phyloP scores from a whole-genome alignment of 768 basidiomycete genomes.

The Rhodotorula babjevae region DNA sequence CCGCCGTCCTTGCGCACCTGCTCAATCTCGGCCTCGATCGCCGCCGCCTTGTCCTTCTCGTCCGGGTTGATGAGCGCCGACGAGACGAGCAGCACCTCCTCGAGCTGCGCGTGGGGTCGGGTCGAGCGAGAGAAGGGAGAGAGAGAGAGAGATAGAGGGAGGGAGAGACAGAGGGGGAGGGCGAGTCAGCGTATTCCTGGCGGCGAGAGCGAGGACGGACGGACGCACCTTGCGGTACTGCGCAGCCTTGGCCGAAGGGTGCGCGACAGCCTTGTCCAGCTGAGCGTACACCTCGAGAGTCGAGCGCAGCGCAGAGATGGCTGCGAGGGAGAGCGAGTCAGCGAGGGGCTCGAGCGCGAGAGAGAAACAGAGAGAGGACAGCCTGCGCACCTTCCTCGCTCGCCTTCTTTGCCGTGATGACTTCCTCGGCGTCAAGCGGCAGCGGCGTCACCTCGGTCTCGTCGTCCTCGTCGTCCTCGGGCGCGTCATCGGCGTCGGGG shows the following conservation, averaged over 20 bases:
- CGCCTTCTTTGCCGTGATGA: slow-evolving; percentile 18
- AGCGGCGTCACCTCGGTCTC: slow-evolving; percentile 28
- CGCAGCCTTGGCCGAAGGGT: slow-evolving; percentile 5
- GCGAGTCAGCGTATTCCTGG: too few relatives aligned
- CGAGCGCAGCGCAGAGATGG: slow-evolving; percentile 1
- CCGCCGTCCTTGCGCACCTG: slow-evolving; percentile 28
- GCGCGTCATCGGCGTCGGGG: slow-evolving; percentile 3
- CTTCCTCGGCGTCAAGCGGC: slow-evolving; percentile 23
- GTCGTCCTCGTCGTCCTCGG: slow-evolving; percentile 7
- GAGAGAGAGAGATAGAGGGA: background rate
- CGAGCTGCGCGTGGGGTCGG: slow-evolving; percentile 10
- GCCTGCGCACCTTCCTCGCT: slow-evolving; percentile 19
- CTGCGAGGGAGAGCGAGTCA: background rate
- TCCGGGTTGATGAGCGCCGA: slow-evolving; percentile 34
- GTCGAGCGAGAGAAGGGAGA: background rate
- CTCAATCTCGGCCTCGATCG: slow-evolving; percentile 24
- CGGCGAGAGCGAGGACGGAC: too few relatives aligned
- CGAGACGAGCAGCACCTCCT: slow-evolving; percentile 28
- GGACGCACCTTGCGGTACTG: slow-evolving; percentile 38
- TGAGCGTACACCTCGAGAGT: background rate
- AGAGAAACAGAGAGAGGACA: background rate
- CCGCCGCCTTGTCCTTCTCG: background rate
- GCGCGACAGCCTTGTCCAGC: background rate
- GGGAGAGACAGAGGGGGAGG: background rate
- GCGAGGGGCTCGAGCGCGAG: too few relatives aligned